These are phyloP conservation scores for Exophiala spinifera DNA, from an alignment of 2,329 filamentous ascomycete genomes.

Conservation along the genomic window DNA sequence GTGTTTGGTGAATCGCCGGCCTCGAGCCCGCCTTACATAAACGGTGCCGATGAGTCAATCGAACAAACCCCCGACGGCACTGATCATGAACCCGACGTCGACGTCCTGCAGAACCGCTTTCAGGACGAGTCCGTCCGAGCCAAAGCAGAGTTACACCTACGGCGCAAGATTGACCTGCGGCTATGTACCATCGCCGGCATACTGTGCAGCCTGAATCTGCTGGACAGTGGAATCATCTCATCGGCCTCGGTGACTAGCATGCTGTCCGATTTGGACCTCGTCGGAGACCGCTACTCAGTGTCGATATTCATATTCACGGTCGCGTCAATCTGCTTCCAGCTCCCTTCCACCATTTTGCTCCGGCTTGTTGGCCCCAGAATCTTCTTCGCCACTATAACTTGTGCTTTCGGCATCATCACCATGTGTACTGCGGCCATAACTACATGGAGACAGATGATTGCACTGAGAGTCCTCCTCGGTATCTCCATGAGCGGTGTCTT, in stretches of 20 bases:
- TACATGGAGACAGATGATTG: constrained; percentile 68
- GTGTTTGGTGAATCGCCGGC: not conserved
- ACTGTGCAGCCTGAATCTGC: constrained; percentile 66
- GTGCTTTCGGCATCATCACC: constrained; percentile 63
- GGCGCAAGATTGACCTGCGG: constrained; percentile 64
- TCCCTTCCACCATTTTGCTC: constrained; percentile 66
- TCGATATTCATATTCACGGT: constrained; percentile 73
- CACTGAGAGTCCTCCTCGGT: constrained; percentile 62
- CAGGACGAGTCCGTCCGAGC: not conserved
- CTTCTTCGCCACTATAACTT: constrained; percentile 60
- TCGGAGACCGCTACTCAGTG: constrained; percentile 65
- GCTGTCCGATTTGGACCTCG: constrained; percentile 60
- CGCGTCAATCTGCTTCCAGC: constrained; percentile 64
- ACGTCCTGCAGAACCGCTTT: not conserved
- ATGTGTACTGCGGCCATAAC: constrained; percentile 66
- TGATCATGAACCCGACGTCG: not conserved
- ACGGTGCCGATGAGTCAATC: not conserved
- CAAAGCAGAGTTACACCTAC: constrained; percentile 39
- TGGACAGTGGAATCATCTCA: constrained; percentile 68
- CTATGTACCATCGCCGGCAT: constrained; percentile 69
- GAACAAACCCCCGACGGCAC: not conserved
- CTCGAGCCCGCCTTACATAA: not conserved
- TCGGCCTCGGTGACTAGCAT: constrained; percentile 68
- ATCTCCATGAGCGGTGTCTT: constrained; percentile 56
- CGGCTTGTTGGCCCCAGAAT: constrained; percentile 62